Percentiles rank a stretch among this genome's conserved stretches.
phyloP scores from a whole-genome alignment of 1,284 basidiomycete genomes.

The Apiotrichum sp. region DNA sequence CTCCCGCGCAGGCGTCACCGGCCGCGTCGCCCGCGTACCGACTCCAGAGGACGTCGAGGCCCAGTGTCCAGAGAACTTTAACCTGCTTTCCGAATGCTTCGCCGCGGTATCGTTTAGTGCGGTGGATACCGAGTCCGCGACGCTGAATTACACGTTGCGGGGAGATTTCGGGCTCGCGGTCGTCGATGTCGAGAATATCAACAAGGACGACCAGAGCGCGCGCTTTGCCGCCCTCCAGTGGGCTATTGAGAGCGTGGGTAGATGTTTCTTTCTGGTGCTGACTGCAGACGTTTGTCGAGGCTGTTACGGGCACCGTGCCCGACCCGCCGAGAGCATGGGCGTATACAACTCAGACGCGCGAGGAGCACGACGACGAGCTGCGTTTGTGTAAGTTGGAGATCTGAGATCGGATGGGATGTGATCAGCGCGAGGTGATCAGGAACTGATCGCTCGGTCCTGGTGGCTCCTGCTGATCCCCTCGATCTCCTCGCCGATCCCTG shows the following conservation, averaged over 20 bases:
- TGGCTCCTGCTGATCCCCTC: too few relatives aligned
- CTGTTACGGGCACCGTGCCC: constrained; percentile 53
- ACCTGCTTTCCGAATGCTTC: constrained; percentile 62
- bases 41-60: constrained; percentile 51
- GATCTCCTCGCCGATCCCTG: too few relatives aligned
- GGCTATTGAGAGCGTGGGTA: constrained; percentile 60
- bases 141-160: constrained; percentile 60
- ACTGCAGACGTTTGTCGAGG: constrained; percentile 56
- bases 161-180: constrained; percentile 61
- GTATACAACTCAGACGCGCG: constrained; percentile 61
- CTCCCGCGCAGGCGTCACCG: too few relatives aligned
- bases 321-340: constrained; percentile 63
- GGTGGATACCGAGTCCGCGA: constrained; percentile 49
- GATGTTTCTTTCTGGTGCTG: constrained; percentile 2
- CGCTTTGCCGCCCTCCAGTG: constrained; percentile 67
- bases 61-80: constrained; percentile 67
- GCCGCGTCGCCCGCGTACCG: constrained; percentile 33
- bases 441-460: too few relatives aligned
- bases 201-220: constrained; percentile 59
- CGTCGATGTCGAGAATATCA: constrained; percentile 61
- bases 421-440: constrained; percentile 27
- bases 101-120: constrained; percentile 61
- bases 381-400: constrained; percentile 56
- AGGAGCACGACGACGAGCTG: constrained; percentile 54
- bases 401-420: constrained; percentile 54